Evolutionary conservation across 164 flowering plant species (phyloP), one percentile per base, ranked within the genome.

Genomic region (Vitis cinerea): DNA sequence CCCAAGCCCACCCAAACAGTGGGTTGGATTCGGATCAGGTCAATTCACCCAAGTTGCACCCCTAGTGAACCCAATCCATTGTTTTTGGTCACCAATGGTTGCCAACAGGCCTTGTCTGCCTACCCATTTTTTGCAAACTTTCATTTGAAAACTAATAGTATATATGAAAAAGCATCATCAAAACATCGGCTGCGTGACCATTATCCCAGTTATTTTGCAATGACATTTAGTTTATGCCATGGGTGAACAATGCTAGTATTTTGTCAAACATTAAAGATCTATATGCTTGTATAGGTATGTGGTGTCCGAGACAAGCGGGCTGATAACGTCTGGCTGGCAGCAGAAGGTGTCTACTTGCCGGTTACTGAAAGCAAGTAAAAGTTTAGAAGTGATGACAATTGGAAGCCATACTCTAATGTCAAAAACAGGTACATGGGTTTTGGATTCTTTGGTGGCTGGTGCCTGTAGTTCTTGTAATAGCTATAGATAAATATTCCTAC

Each of bases 271-370:
- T 52, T 59, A 9, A 68, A 17, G 6, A 6, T 71, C 13, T 63
- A 11, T 53, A 3, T 16, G 23, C 16, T 50, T 70, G 19, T 80
- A 59, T 79, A 95, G 99, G 98, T 95, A 61, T 95, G 98, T 72
- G 99, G 96, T 37, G 81, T 95, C 5, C 70, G 84, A 50, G 99
- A 93, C 14, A 95, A 95, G 80, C 84, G 86, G 7, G 80, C 96
- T 17, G 99, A 95, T 77, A 95, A 95, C 72, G 75, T 95, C 19
- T 95, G 99, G 99, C 75, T 89, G 74, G 97, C 97, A 58, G 97
- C 97, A 5, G 98, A 94, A 72, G 98, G 98, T 7, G 90, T 87
- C 0, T 94, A 94, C 78, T 90, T 94, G 53, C 98, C 98, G 0
- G 79, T 84, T 29, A 66, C 74, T 9, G 89, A 81, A 70, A 84